phyloP scores from a whole-genome alignment of 306 rosid genomes.

The Gastrolobium bilobum region DNA sequence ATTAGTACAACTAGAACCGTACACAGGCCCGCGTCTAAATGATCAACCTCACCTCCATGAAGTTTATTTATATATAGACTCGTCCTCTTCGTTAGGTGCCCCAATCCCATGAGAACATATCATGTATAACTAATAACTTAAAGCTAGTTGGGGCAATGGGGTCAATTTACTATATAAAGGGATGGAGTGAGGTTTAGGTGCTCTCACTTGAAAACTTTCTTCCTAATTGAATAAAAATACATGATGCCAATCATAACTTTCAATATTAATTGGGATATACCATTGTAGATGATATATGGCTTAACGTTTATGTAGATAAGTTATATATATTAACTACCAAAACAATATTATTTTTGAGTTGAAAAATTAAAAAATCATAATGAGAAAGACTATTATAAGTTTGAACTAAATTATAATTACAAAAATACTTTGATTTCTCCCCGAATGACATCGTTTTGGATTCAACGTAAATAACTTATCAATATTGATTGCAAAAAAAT shows the following conservation, averaged over 20 bases:
- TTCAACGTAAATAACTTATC: too few species aligned
- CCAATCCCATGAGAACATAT: conserved; percentile 30
- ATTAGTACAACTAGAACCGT: conserved; percentile 49
- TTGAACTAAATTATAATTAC: too few species aligned
- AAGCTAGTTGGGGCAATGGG: conserved; percentile 4
- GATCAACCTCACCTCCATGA: conserved; percentile 39
- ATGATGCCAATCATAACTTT: conserved; percentile 23
- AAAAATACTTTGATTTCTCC: too few species aligned
- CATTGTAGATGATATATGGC: neutral
- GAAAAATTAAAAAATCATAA: too few species aligned
- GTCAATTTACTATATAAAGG: neutral
- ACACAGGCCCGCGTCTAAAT: conserved; percentile 44
- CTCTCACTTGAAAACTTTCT: neutral
- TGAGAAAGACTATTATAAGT: too few species aligned
- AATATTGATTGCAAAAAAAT: too few species aligned
- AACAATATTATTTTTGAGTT: too few species aligned
- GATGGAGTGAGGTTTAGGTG: neutral
- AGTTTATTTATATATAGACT: conserved; percentile 14
- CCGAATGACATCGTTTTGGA: too few species aligned
- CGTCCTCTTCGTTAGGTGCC: conserved; percentile 16
- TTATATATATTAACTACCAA: too few species aligned
- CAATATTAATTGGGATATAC: conserved; percentile 7
- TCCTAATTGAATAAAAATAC: neutral
- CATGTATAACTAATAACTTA: conserved; percentile 2
- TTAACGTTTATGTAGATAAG: too few species aligned